These are phyloP conservation scores for Gamsiella multidivaricata DNA, from an alignment of 192 early-diverging fungal species.

Conservation along the genomic window DNA sequence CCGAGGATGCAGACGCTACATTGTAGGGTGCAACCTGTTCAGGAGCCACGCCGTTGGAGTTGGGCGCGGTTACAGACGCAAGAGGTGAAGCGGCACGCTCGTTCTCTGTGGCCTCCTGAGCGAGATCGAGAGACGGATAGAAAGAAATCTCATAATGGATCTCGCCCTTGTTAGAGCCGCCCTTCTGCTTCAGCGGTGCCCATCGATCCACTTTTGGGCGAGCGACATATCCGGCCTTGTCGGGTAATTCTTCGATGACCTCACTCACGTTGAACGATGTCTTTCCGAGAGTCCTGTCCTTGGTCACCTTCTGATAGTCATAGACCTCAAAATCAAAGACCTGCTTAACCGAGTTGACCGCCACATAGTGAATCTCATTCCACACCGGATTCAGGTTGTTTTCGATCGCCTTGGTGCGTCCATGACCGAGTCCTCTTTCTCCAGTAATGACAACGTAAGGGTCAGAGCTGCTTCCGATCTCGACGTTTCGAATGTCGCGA, in stretches of 20 bases:
- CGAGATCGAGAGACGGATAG: conserved; percentile 54
- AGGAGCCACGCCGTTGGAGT: no score
- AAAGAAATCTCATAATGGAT: conserved; percentile 67
- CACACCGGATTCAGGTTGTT: conserved; percentile 89
- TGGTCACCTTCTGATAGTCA: conserved; percentile 89
- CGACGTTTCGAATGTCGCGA: conserved; percentile 84
- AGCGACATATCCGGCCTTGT: conserved; percentile 27
- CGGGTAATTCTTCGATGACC: conserved; percentile 61
- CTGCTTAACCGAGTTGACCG: conserved; percentile 81
- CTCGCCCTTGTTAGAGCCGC: conserved; percentile 69
- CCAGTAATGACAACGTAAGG: conserved; percentile 85
- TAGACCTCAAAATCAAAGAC: conserved; percentile 79
- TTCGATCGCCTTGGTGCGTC: conserved; percentile 83
- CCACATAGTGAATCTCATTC: conserved; percentile 89
- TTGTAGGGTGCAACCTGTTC: no score
- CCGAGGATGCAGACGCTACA: no score
- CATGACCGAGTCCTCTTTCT: conserved; percentile 60
- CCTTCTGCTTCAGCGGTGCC: conserved; percentile 66
- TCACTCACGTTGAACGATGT: conserved; percentile 70
- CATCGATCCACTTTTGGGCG: conserved; percentile 45
- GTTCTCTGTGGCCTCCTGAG: conserved; percentile 25
- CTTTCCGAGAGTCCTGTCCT: conserved; percentile 86
- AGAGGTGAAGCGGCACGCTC: conserved; percentile 4
- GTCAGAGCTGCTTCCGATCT: conserved; percentile 88
- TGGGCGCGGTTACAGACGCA: no score